Percentiles rank a stretch among this genome's conserved stretches.
Evolutionary conservation across 257 asterid genomes (phyloP).

Genomic region (Nicotiana otophora): DNA sequence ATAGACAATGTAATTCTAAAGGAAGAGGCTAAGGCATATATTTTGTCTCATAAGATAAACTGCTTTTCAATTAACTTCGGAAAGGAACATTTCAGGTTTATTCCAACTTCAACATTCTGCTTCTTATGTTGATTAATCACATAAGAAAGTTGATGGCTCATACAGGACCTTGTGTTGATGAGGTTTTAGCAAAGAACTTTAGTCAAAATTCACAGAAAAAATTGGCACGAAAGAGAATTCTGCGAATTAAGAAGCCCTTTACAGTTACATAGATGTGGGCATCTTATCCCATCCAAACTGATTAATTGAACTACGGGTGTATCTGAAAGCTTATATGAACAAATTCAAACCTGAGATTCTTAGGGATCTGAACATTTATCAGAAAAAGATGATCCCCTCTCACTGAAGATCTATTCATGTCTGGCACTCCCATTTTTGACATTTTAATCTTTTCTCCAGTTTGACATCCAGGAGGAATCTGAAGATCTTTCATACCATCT

Average conservation of each 20-base stretch:
- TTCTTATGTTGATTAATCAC: neutral
- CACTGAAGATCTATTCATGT: conserved; percentile 56
- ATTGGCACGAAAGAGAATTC: neutral
- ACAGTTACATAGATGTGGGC: neutral
- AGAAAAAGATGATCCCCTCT: conserved; percentile 89
- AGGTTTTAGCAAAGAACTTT: neutral
- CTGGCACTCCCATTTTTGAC: conserved; percentile 81
- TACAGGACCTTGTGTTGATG: neutral
- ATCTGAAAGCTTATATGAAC: neutral
- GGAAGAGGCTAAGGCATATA: neutral
- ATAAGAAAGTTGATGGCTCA: neutral
- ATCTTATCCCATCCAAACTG: neutral
- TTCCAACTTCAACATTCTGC: neutral
- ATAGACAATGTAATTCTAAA: neutral
- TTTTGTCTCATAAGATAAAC: neutral
- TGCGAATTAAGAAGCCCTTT: neutral
- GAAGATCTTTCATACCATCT: conserved; percentile 78
- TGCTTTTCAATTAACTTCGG: neutral
- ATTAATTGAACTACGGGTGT: neutral
- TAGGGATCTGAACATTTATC: conserved; percentile 76
- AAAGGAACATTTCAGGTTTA: conserved; percentile 5
- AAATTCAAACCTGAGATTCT: conserved; percentile 54
- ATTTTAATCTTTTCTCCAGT: conserved; percentile 76
- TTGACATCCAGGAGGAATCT: conserved; percentile 82
- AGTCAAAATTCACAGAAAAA: neutral